Conservation (phyloP, 2,329 filamentous ascomycete genomes). For the Arthrobotrys conoides region DNA sequence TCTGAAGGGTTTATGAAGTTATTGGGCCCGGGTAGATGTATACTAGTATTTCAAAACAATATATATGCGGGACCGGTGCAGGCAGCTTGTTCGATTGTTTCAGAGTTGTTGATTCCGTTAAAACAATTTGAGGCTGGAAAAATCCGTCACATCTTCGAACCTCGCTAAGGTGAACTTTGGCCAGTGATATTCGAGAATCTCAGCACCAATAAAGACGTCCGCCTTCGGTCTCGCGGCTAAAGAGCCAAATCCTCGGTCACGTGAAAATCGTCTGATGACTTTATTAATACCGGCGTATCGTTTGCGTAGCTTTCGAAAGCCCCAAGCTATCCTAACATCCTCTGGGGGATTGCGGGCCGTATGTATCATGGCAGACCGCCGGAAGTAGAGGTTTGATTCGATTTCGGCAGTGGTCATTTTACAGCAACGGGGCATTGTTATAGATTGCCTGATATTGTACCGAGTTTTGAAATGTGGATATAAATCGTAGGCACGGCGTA, state of each 20-base stretch:
- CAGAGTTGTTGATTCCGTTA: not conserved
- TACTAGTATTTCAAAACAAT: too few relatives aligned
- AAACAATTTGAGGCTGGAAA: not conserved
- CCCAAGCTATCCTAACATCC: not conserved
- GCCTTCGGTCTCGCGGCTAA: not conserved
- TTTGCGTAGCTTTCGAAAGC: not conserved
- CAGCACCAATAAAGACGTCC: slow-evolving; percentile 1
- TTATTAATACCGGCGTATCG: too few relatives aligned
- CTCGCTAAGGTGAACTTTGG: too few relatives aligned
- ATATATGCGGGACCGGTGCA: too few relatives aligned
- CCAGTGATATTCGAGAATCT: not conserved
- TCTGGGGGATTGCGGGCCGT: not conserved
- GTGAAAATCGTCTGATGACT: not conserved
- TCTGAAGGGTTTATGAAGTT: too few relatives aligned
- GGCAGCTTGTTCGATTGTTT: too few relatives aligned
- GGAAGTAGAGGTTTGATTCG: not conserved
- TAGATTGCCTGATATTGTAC: not conserved
- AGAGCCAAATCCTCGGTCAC: not conserved
- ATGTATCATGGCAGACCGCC: not conserved
- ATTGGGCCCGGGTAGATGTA: too few relatives aligned
- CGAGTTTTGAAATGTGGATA: too few relatives aligned
- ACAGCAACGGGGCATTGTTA: slow-evolving; percentile 2
- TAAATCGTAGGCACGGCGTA: too few relatives aligned
- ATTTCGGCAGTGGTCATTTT: not conserved
- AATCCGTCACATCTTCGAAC: not conserved